Evolutionary conservation across 2,329 filamentous ascomycete genomes (phyloP), one percentile per base, ranked within the genome.

Genomic region (Rasamsonia emersonii): DNA sequence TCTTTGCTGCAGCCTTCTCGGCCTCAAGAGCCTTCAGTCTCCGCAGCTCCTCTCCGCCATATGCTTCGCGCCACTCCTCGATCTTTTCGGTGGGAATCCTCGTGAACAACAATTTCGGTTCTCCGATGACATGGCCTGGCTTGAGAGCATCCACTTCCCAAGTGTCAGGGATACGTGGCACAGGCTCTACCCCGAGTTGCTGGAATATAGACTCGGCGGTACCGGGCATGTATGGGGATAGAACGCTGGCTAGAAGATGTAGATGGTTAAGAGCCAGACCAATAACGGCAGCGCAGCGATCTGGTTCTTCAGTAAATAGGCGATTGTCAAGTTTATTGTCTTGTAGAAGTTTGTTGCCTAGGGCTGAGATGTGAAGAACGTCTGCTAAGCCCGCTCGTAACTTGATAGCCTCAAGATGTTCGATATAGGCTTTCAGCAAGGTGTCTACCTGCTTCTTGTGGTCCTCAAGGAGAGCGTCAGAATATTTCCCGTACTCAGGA

Each of bases 141-240:
- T 76, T 69, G 43, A 91, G 64, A 28, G 58, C 56, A 20, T 57
- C 56, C 2, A 68, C 61, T 39, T 75, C 68, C 79, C 83, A 91
- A 26, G 65, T 68, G 40, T 80, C 73, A 61, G 43, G 39, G 59
- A 50, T 42, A 82, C 79, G 39, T 88, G 60, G 59, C 28, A 70
- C 59, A 49, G 73, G 61, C 33, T 74, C 54, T 28, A 59, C 61
- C 37, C 80, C 75, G 17, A 96, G 73, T 64, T 95, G 89, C 41
- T 73, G 61, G 43, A 85, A 74, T 46, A 95, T 94, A 18, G 76
- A 75, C 38, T 71, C 71, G 3, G 82, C 70, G 6, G 82, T 88
- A n/a, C 72, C 71, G 24, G 86, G 86, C 70, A 95, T 84, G 62
- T 89, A 95, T 0, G 88, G 88, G 32, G 77, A 75, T 35, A 88